Conservation (phyloP, 257 asterid genomes). For the Plantago elongata region DNA sequence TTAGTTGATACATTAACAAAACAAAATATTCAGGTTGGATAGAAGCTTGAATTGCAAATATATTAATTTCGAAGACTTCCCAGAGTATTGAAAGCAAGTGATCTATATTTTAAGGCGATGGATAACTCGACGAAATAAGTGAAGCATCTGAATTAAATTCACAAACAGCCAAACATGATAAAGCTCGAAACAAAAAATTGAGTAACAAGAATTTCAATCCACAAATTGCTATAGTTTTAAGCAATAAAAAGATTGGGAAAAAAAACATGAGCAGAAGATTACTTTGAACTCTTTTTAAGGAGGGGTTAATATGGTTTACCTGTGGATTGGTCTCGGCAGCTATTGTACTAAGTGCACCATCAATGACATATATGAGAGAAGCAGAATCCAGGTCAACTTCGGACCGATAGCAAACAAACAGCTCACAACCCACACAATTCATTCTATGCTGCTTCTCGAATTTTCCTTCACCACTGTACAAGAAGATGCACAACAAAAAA, state of each 20-base stretch:
- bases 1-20: conserved; percentile 12
- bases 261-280: not conserved
- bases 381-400: conserved; percentile 87
- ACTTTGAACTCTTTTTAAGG: not conserved
- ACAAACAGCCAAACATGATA: not conserved
- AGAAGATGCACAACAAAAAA: conserved; percentile 15
- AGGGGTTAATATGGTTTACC: conserved; percentile 30
- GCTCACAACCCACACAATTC: conserved; percentile 91
- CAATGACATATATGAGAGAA: conserved; percentile 74
- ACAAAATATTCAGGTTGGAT: conserved; percentile 8
- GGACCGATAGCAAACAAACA: conserved; percentile 89
- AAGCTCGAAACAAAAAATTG: conserved; percentile 1
- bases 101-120: no score
- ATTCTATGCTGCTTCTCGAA: conserved; percentile 87
- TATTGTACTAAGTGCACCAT: conserved; percentile 92
- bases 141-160: not conserved
- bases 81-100: no score
- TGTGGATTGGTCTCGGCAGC: conserved; percentile 99
- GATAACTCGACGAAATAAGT: conserved; percentile 15
- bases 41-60: conserved; percentile 7
- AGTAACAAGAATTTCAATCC: not conserved
- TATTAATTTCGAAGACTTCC: no score
- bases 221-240: not conserved
- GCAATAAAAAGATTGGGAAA: not conserved
- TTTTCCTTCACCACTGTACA: conserved; percentile 87